Percentiles rank a stretch among this genome's conserved stretches.
phyloP scores from a whole-genome alignment of 257 asterid genomes.

The Lycium ferocissimum region DNA sequence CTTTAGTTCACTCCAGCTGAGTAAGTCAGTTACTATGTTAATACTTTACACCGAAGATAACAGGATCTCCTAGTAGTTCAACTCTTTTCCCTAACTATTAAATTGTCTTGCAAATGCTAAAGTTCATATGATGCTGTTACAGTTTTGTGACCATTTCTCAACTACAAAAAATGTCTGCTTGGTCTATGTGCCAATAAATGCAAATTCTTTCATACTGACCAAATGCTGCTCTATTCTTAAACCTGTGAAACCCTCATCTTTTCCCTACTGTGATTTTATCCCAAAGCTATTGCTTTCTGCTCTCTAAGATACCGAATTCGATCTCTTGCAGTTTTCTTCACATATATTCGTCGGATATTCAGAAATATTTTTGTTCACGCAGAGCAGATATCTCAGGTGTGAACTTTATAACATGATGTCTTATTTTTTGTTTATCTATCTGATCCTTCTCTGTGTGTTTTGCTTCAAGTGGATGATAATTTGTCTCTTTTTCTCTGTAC shows the following conservation, averaged over 20 bases:
- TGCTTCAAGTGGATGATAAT: neutral
- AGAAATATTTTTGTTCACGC: slow-evolving; percentile 82
- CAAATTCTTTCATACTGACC: neutral
- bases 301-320: slow-evolving; percentile 11
- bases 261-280: neutral
- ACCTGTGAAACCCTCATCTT: slow-evolving; percentile 8
- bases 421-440: neutral
- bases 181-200: slow-evolving; percentile 10
- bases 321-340: slow-evolving; percentile 74
- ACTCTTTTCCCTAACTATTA: neutral
- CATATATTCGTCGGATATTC: slow-evolving; percentile 83
- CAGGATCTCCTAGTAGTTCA: neutral
- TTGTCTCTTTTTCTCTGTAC: neutral
- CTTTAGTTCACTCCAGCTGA: neutral
- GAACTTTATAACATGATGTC: slow-evolving; percentile 17
- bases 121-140: neutral
- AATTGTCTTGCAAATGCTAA: slow-evolving; percentile 13
- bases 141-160: neutral
- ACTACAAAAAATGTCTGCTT: neutral
- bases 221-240: slow-evolving; percentile 7
- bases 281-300: neutral
- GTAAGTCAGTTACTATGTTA: slow-evolving; percentile 15
- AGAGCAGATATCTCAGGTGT: slow-evolving; percentile 89
- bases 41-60: neutral
- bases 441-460: neutral